These are phyloP conservation scores for Phytopythium vexans DNA, from an alignment of 352 stramenopile species.

Conservation along the genomic window DNA sequence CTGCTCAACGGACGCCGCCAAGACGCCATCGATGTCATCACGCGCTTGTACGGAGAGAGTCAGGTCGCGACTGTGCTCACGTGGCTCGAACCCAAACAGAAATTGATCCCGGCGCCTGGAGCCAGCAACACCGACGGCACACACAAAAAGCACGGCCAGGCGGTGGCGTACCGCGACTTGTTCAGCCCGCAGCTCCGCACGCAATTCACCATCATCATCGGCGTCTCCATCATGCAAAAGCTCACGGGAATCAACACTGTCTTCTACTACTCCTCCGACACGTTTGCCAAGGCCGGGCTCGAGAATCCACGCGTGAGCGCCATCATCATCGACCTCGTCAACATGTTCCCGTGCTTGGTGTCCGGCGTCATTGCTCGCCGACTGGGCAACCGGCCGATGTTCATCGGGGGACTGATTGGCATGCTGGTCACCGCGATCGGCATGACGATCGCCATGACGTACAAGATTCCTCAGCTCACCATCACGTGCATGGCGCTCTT, in stretches of 20 bases:
- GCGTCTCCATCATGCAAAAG: conserved; percentile 32
- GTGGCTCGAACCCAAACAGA: conserved; percentile 40
- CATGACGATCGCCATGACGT: conserved; percentile 30
- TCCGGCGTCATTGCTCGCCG: conserved; percentile 21
- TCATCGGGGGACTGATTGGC: conserved; percentile 22
- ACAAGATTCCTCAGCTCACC: conserved; percentile 18
- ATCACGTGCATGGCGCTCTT: conserved; percentile 37
- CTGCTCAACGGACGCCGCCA: conserved; percentile 28
- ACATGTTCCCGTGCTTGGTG: conserved; percentile 28
- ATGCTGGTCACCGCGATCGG: conserved; percentile 38
- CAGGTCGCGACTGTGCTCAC: conserved; percentile 26
- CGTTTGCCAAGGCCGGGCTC: conserved; percentile 34
- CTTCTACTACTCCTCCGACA: conserved; percentile 51
- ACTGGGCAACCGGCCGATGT: conserved; percentile 32
- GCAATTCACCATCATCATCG: conserved; percentile 36
- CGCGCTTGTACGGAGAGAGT: conserved; percentile 30
- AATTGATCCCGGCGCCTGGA: conserved; percentile 26
- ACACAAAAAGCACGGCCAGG: conserved; percentile 19
- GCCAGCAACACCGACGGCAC: conserved; percentile 21
- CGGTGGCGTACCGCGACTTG: conserved; percentile 20
- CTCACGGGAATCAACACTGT: conserved; percentile 55
- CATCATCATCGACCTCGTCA: conserved; percentile 34
- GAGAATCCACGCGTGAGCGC: conserved; percentile 25
- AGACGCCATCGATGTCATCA: conserved; percentile 29
- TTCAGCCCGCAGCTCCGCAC: conserved; percentile 18